phyloP scores from a whole-genome alignment of 2,329 filamentous ascomycete genomes.

The Pseudogymnoascus sp. region DNA sequence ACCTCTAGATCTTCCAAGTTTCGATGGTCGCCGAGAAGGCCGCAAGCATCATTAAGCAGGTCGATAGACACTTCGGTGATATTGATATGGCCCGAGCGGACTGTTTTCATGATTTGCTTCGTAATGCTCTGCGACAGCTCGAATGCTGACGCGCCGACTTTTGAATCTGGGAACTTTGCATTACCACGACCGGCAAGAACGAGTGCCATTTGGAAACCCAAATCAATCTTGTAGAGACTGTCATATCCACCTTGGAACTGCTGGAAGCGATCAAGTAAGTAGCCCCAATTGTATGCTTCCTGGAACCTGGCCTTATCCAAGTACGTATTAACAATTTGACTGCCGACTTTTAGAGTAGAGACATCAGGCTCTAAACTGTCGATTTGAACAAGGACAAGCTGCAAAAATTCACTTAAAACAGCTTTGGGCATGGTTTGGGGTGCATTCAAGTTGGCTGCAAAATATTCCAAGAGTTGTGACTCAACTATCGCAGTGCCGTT shows the following conservation, averaged over 20 bases:
- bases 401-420: constrained; percentile 19
- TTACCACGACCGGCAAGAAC: constrained; percentile 35
- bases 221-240: constrained; percentile 30
- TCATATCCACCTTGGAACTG: constrained; percentile 35
- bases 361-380: not conserved
- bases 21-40: constrained; percentile 39
- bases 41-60: constrained; percentile 37
- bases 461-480: constrained; percentile 30
- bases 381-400: constrained; percentile 13
- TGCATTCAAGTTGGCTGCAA: constrained; percentile 22
- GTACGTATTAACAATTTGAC: not conserved
- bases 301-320: constrained; percentile 32
- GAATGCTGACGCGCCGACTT: constrained; percentile 29
- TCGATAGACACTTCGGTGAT: constrained; percentile 35
- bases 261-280: constrained; percentile 36
- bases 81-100: constrained; percentile 35
- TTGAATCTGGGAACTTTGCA: constrained; percentile 27
- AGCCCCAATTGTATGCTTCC: constrained; percentile 36
- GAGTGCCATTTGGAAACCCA: constrained; percentile 39
- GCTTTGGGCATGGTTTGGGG: constrained; percentile 26
- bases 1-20: constrained; percentile 39
- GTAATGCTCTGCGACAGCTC: constrained; percentile 33
- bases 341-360: not conserved
- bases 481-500: constrained; percentile 23
- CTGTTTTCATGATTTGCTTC: constrained; percentile 34